phyloP scores from a whole-genome alignment of 2,329 filamentous ascomycete species.

The Fusarium albosuccineum region DNA sequence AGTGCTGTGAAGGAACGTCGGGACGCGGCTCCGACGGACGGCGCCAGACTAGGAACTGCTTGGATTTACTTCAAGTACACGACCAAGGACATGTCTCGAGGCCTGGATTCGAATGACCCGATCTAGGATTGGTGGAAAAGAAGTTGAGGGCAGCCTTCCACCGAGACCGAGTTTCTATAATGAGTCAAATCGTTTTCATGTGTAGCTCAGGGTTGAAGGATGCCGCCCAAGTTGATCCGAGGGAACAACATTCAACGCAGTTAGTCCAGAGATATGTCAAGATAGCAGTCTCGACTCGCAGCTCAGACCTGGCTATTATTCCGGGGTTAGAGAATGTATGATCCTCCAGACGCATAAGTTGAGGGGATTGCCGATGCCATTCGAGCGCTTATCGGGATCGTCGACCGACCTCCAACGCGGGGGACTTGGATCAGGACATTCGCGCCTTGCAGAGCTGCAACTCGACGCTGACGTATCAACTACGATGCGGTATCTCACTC shows the following conservation, averaged over 20 bases:
- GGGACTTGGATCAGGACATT: background rate
- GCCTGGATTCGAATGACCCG: too few relatives aligned
- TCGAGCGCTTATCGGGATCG: constrained; percentile 12
- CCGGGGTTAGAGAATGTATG: background rate
- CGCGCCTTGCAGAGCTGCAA: background rate
- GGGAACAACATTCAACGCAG: background rate
- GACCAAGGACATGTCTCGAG: too few relatives aligned
- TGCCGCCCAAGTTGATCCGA: background rate
- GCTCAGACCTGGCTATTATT: background rate
- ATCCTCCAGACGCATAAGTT: background rate
- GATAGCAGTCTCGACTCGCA: background rate
- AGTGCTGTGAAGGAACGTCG: too few relatives aligned
- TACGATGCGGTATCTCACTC: background rate
- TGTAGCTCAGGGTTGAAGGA: too few relatives aligned
- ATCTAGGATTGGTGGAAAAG: too few relatives aligned
- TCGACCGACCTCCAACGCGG: constrained; percentile 1
- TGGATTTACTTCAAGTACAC: too few relatives aligned
- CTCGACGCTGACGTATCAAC: background rate
- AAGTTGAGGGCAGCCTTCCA: too few relatives aligned
- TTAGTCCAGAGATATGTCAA: background rate
- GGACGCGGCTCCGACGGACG: too few relatives aligned
- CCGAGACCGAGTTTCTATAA: too few relatives aligned
- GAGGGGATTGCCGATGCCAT: constrained; percentile 5
- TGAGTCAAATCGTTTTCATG: background rate
- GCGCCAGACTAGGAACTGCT: too few relatives aligned